Base-by-base conservation (phyloP, 1,284 basidiomycete species). In the Gomphus bonarii region DNA sequence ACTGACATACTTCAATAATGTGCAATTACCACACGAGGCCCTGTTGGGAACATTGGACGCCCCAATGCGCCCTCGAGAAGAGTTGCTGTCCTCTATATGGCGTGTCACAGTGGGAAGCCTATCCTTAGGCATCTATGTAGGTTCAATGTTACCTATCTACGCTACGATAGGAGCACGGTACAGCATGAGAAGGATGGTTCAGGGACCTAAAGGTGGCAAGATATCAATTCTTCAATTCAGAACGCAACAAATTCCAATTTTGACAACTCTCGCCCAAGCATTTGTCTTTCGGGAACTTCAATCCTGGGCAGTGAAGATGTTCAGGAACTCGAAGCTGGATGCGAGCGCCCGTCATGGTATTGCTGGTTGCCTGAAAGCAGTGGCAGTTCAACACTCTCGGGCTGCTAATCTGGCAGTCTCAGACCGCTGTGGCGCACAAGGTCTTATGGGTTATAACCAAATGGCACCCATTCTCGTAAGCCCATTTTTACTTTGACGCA, bases 341-440 rank as follows among this genome's bases (percentile, higher is more conserved):
- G 56, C 61, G 3, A 64, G 68, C 11, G 65, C 71, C 11, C 65
- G 72, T 12, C 73, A 74, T 59, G 72, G 66, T 0, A 66, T 79
- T 33, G 75, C 74, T 0, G 65, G 74, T 1, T 67, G 70, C 16
- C 63, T 70, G 52, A 79, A 80, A 61, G 69, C 68, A 8, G 63
- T 68, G 10, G 66, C 68, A 50, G 58, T 72, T 10, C 67, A 70
- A 48, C 66, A 69, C 53, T 50, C 48, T 20, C 69, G 72, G 55
- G 58, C 63, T 18, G 64, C 65, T 0, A 62, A 63, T 20, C 51
- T 72, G 5, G 61, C 62, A 1, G 63, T 80, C 3, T 66, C 70
- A 0, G 76, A 80, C 18, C 67, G 77, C 14, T 76, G 74, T 55
- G 77, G 78, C 14, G 77, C 75, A 1, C 77, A 78, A 63, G 77